These are phyloP conservation scores for Arthromyces matolae DNA, from an alignment of 768 basidiomycete species.

Conservation along the genomic window DNA sequence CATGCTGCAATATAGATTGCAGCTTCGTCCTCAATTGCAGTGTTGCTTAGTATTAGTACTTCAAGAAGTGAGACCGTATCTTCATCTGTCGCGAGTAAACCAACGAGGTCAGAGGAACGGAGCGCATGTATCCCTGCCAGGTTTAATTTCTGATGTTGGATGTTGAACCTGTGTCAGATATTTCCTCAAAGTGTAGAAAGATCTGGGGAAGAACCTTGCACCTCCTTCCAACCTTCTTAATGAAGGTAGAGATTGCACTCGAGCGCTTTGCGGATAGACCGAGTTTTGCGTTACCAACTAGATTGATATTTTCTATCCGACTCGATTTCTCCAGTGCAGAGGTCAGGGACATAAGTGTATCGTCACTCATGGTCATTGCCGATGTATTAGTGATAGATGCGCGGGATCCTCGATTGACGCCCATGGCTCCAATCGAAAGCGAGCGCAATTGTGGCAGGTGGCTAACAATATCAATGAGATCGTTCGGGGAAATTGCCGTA, in stretches of 20 bases:
- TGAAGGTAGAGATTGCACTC: conserved; percentile 40
- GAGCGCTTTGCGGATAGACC: conserved; percentile 33
- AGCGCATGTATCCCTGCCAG: conserved; percentile 50
- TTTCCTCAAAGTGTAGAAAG: no score
- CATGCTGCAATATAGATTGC: conserved; percentile 53
- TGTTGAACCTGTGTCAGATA: no score
- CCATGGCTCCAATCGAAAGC: conserved; percentile 58
- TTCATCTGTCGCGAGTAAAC: conserved; percentile 37
- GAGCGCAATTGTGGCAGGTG: conserved; percentile 40
- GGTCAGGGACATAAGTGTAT: conserved; percentile 40
- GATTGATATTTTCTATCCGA: conserved; percentile 48
- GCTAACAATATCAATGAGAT: conserved; percentile 38
- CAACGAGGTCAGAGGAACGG: conserved; percentile 47
- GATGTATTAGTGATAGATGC: conserved; percentile 42
- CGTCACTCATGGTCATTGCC: conserved; percentile 56
- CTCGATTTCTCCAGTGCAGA: conserved; percentile 31
- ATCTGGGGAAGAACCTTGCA: conserved; percentile 53
- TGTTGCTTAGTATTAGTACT: conserved; percentile 54
- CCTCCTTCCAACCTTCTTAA: conserved; percentile 50
- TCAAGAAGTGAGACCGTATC: conserved; percentile 37
- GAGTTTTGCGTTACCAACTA: conserved; percentile 64
- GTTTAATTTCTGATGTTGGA: conserved; percentile 53
- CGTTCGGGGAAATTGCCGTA: conserved; percentile 37
- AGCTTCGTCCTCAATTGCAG: conserved; percentile 56
- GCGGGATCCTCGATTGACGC: conserved; percentile 41